These are phyloP conservation scores for Penicillium sp. DNA, from an alignment of 2,329 filamentous ascomycete species.

Conservation along the genomic window DNA sequence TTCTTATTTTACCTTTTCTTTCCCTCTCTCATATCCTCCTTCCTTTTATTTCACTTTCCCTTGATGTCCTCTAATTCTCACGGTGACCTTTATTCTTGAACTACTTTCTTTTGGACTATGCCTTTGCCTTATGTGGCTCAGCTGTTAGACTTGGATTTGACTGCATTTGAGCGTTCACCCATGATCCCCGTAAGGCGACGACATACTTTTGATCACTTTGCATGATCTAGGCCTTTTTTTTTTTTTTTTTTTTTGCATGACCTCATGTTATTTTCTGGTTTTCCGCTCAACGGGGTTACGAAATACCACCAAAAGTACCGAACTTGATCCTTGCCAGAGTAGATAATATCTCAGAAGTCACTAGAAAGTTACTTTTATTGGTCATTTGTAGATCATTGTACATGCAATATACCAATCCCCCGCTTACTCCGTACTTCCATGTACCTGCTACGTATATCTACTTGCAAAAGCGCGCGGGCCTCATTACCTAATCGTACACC, in stretches of 20 bases:
- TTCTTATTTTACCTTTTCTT: slow-evolving; percentile 11
- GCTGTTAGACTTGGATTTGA: slow-evolving; percentile 29
- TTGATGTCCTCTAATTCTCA: neutral
- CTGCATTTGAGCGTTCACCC: slow-evolving; percentile 28
- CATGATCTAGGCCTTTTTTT: slow-evolving; percentile 21
- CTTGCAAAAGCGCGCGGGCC: neutral
- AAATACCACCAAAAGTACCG: slow-evolving; percentile 9
- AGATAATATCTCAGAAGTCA: neutral
- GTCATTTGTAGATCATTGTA: neutral
- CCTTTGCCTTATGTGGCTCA: neutral
- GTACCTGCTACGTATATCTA: neutral
- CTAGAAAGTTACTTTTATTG: neutral
- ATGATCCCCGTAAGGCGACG: slow-evolving; percentile 16
- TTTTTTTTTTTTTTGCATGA: slow-evolving; percentile 15
- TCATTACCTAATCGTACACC: slow-evolving; percentile 13
- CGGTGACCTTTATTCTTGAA: neutral
- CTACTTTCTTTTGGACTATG: slow-evolving; percentile 3
- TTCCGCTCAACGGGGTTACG: slow-evolving; percentile 15
- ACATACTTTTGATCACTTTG: slow-evolving; percentile 10
- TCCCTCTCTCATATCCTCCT: neutral
- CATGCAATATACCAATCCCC: neutral
- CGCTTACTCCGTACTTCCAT: neutral
- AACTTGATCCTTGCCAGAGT: neutral
- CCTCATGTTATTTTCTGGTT: slow-evolving; percentile 12
- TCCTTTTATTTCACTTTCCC: neutral